phyloP scores from a whole-genome alignment of 2,329 filamentous ascomycete species.

The Phaeosphaeria sp. region DNA sequence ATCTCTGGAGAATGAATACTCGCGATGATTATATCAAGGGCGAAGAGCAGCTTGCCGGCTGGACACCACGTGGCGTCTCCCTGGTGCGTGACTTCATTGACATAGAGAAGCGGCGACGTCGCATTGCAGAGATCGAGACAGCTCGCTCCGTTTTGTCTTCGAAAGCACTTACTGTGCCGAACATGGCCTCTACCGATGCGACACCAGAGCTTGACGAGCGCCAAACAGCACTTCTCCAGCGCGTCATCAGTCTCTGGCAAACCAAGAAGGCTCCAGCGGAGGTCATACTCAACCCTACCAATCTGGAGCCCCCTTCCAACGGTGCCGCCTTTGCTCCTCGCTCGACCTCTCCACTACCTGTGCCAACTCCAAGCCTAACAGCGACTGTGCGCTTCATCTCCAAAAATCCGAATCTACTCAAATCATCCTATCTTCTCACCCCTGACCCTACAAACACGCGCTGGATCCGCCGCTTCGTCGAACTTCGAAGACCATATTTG shows the following conservation, averaged over 20 bases:
- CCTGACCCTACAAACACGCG: slow-evolving; percentile 81
- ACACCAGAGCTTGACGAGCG: slow-evolving; percentile 31
- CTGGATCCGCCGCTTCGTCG: slow-evolving; percentile 93
- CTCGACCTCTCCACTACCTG: slow-evolving; percentile 46
- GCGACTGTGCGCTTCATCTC: slow-evolving; percentile 78
- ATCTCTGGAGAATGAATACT: slow-evolving; percentile 96
- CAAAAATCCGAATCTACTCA: slow-evolving; percentile 76
- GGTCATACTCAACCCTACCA: slow-evolving; percentile 56
- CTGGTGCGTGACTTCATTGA: slow-evolving; percentile 87
- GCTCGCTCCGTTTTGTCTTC: slow-evolving; percentile 71
- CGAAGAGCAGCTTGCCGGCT: slow-evolving; percentile 83
- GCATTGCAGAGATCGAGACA: slow-evolving; percentile 81
- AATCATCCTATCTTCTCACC: slow-evolving; percentile 86
- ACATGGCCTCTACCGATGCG: slow-evolving; percentile 18
- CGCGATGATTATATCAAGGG: slow-evolving; percentile 96
- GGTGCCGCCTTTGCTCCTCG: slow-evolving; percentile 57
- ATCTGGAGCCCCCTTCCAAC: slow-evolving; percentile 72
- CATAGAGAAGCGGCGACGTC: slow-evolving; percentile 74
- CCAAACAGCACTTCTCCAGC: slow-evolving; percentile 55
- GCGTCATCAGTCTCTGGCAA: slow-evolving; percentile 70
- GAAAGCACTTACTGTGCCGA: slow-evolving; percentile 45
- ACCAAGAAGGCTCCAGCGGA: slow-evolving; percentile 52
- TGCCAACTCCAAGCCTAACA: slow-evolving; percentile 67
- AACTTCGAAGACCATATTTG: slow-evolving; percentile 88
- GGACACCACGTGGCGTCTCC: slow-evolving; percentile 89